Evolutionary conservation across 495 filamentous ascomycete species (phyloP).

Genomic region (Cryomyces minteri): DNA sequence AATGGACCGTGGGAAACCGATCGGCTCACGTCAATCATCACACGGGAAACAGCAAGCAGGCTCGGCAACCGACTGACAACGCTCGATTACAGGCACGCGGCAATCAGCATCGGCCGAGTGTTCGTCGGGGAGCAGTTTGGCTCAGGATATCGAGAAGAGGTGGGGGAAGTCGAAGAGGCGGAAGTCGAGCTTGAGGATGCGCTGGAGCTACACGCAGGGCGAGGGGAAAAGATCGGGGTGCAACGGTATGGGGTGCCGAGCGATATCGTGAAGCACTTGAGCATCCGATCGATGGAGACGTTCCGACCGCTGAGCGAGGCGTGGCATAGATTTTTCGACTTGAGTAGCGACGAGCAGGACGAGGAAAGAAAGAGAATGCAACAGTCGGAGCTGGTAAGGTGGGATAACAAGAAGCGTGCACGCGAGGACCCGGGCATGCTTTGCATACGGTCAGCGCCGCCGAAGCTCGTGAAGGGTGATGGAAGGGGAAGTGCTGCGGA

Average conservation of each 20-base stretch:
- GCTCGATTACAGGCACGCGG: conserved; percentile 2
- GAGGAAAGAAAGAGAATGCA: too few relatives aligned
- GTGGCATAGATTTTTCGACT: too few relatives aligned
- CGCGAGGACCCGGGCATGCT: too few relatives aligned
- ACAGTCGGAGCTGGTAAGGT: too few relatives aligned
- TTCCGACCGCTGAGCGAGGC: too few relatives aligned
- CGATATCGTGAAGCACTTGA: not conserved
- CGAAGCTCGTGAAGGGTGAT: too few relatives aligned
- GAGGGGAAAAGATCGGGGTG: not conserved
- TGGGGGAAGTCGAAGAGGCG: not conserved
- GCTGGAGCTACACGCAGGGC: conserved; percentile 1
- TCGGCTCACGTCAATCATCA: conserved; percentile 1
- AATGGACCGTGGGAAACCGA: conserved; percentile 1
- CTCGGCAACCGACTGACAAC: conserved; percentile 1
- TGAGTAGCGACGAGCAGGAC: too few relatives aligned
- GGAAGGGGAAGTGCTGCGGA: too few relatives aligned
- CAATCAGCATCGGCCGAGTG: not conserved
- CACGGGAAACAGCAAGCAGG: not conserved
- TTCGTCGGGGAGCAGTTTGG: conserved; percentile 1
- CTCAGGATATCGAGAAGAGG: not conserved
- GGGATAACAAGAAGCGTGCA: too few relatives aligned
- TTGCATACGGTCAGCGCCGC: too few relatives aligned
- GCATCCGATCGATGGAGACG: too few relatives aligned
- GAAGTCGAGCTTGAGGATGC: conserved; percentile 1
- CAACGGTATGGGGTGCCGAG: conserved; percentile 1